phyloP scores from a whole-genome alignment of 2,329 filamentous ascomycete genomes.

The Albifimbria verrucaria region DNA sequence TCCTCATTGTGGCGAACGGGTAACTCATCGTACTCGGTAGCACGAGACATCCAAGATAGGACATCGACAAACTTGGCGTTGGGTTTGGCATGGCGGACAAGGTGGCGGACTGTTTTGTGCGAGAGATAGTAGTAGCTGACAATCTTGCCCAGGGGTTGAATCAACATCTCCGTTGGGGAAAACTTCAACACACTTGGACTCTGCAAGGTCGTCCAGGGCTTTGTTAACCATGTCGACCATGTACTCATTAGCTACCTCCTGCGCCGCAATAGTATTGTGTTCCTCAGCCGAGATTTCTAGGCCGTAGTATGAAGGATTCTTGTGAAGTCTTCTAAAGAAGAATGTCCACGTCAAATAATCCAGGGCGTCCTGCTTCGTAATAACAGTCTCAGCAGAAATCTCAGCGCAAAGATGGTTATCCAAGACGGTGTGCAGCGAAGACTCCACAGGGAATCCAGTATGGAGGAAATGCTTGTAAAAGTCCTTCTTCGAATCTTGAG shows the following conservation, averaged over 20 bases:
- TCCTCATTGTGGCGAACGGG: constrained; percentile 98
- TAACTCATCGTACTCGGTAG: constrained; percentile 95
- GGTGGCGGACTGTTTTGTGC: constrained; percentile 86
- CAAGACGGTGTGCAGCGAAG: constrained; percentile 89
- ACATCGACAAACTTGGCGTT: constrained; percentile 77
- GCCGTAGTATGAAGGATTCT: constrained; percentile 97
- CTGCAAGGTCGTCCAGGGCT: constrained; percentile 75
- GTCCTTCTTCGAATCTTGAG: constrained; percentile 94
- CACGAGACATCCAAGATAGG: constrained; percentile 87
- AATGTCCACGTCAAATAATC: constrained; percentile 99
- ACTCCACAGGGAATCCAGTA: constrained; percentile 96
- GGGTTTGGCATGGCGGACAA: constrained; percentile 72
- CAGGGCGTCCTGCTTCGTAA: constrained; percentile 92
- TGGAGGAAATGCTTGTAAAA: constrained; percentile 99
- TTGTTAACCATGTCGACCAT: constrained; percentile 91
- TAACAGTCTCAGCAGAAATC: constrained; percentile 86
- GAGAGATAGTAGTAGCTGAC: constrained; percentile 99
- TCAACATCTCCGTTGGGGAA: constrained; percentile 87
- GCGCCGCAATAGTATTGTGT: constrained; percentile 81
- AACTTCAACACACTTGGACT: constrained; percentile 79
- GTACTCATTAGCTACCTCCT: constrained; percentile 86
- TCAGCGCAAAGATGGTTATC: constrained; percentile 97
- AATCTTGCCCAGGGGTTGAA: constrained; percentile 89
- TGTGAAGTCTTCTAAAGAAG: constrained; percentile 95
- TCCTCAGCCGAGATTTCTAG: constrained; percentile 91